phyloP scores from a whole-genome alignment of 129 eudicot genomes.

The Deinandra increscens region DNA sequence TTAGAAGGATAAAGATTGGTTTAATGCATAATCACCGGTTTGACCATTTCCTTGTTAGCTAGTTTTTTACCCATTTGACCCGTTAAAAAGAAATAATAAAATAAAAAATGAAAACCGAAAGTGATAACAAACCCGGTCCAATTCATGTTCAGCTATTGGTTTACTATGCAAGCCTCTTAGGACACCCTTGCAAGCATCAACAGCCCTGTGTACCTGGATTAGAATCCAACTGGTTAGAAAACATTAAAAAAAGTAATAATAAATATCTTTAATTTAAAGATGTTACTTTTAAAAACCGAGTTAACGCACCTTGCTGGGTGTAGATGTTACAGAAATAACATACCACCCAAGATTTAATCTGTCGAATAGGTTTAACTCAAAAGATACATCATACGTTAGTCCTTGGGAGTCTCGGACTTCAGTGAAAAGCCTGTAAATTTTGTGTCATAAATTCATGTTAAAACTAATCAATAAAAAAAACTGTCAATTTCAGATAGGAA shows the following conservation, averaged over 20 bases:
- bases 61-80: neutral
- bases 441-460: neutral
- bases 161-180: constrained; percentile 86
- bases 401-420: constrained; percentile 98
- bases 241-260: neutral
- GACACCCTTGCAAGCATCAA: constrained; percentile 96
- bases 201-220: constrained; percentile 87
- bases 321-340: constrained; percentile 96
- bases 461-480: neutral
- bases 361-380: constrained; percentile 89
- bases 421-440: constrained; percentile 78
- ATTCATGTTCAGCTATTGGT: constrained; percentile 74
- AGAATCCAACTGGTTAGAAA: constrained; percentile 19
- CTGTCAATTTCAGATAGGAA: neutral
- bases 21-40: too few species aligned
- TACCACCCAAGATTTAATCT: constrained; percentile 95
- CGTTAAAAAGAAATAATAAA: neutral
- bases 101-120: too few species aligned
- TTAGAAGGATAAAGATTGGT: too few species aligned
- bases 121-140: constrained; percentile 77
- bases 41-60: too few species aligned
- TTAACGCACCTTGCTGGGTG: constrained; percentile 81
- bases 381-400: constrained; percentile 94
- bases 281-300: neutral
- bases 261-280: neutral